Percentiles rank a stretch among this genome's conserved stretches.
Evolutionary conservation across 306 rosid species (phyloP).

Genomic region (Cicer judaicum): DNA sequence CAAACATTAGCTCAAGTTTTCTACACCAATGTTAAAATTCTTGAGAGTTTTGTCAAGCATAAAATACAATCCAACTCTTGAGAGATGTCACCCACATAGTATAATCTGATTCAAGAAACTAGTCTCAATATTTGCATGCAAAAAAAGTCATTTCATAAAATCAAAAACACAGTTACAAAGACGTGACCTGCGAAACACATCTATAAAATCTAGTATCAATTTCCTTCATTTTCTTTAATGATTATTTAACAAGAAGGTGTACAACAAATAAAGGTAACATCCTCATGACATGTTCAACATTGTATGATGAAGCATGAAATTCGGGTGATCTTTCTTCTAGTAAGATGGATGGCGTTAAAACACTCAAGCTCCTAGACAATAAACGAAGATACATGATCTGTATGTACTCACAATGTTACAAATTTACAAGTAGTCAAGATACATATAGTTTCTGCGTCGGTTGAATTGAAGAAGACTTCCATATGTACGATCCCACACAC

Average conservation of each 20-base stretch:
- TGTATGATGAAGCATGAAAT: conserved; percentile 37
- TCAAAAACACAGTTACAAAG: neutral
- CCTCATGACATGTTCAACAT: conserved; percentile 38
- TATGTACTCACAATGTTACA: conserved; percentile 48
- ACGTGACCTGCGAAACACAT: neutral
- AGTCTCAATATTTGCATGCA: too few relatives aligned
- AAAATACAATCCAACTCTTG: too few relatives aligned
- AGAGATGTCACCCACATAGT: too few relatives aligned
- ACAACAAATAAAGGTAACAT: conserved; percentile 48
- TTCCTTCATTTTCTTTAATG: conserved; percentile 12
- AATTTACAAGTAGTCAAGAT: conserved; percentile 71
- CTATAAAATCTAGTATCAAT: neutral
- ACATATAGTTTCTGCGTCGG: conserved; percentile 60
- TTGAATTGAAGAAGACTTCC: conserved; percentile 89
- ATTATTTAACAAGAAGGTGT: conserved; percentile 39
- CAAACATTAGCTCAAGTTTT: too few relatives aligned
- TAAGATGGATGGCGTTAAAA: conserved; percentile 43
- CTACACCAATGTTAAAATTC: too few relatives aligned
- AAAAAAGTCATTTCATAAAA: too few relatives aligned
- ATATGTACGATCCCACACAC: conserved; percentile 87
- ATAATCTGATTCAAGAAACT: too few relatives aligned
- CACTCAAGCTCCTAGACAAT: conserved; percentile 45
- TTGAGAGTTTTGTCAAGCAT: too few relatives aligned
- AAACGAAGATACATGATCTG: conserved; percentile 34
- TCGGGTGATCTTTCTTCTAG: conserved; percentile 27